Conservation (phyloP, 2,329 filamentous ascomycete species). For the Botrytis pseudocinerea region DNA sequence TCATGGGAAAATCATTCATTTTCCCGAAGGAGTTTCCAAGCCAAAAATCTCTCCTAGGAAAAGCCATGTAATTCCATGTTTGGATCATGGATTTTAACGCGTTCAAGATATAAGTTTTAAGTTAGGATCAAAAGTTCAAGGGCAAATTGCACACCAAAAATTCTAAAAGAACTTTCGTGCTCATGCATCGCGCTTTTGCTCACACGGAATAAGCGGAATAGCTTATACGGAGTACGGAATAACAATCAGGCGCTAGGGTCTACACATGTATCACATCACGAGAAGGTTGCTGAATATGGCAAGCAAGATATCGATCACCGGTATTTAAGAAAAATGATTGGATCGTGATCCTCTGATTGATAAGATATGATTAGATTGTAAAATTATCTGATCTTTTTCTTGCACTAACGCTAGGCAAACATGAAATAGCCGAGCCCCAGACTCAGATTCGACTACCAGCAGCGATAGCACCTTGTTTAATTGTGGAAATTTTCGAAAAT, state of each 20-base stretch:
- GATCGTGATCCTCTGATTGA: neutral
- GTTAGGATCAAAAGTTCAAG: neutral
- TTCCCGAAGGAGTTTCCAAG: neutral
- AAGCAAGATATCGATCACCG: neutral
- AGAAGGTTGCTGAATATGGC: neutral
- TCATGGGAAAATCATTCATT: neutral
- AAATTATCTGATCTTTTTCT: neutral
- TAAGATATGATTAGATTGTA: constrained; percentile 13
- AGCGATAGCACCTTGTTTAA: no score
- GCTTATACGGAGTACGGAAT: constrained; percentile 4
- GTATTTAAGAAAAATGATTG: neutral
- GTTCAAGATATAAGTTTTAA: neutral
- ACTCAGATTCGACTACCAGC: neutral
- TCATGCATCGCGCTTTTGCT: neutral
- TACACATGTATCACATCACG: neutral
- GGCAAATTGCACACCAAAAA: neutral
- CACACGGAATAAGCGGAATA: neutral
- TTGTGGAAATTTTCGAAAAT: neutral
- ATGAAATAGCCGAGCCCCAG: neutral
- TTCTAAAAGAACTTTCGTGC: neutral
- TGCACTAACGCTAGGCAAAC: neutral
- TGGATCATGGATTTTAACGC: neutral
- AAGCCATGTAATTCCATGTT: neutral
- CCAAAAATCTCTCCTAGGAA: neutral
- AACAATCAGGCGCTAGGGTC: neutral